These are phyloP conservation scores for Sparassis latifolia DNA, from an alignment of 1,284 basidiomycete species.

Conservation along the genomic window DNA sequence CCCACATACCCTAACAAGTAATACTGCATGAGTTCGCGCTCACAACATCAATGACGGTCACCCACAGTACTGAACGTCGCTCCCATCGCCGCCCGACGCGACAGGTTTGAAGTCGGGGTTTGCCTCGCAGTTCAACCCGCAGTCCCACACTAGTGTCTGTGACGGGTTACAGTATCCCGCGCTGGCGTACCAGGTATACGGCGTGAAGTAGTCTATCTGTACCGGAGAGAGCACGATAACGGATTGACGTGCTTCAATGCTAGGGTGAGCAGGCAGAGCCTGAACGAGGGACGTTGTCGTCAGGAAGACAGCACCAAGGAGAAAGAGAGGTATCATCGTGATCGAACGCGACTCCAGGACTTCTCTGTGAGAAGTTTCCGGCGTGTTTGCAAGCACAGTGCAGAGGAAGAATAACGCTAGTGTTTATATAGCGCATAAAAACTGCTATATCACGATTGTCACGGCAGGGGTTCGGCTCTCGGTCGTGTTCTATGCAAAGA, in stretches of 20 bases:
- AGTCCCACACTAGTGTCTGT: conserved; percentile 45
- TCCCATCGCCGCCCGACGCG: conserved; percentile 56
- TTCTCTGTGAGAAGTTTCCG: no score
- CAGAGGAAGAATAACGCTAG: no score
- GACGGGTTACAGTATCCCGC: conserved; percentile 46
- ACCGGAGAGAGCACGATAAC: conserved; percentile 26
- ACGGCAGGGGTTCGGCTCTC: no score
- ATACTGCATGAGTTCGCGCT: not conserved
- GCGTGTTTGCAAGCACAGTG: no score
- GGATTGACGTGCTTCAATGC: conserved; percentile 2
- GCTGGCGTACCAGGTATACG: conserved; percentile 50
- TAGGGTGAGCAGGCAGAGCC: conserved; percentile 3
- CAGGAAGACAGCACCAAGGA: conserved; percentile 4
- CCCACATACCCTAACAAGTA: conserved; percentile 36
- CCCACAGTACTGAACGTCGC: conserved; percentile 41
- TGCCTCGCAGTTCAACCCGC: conserved; percentile 46
- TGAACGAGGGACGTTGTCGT: not conserved
- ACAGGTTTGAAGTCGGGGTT: conserved; percentile 48
- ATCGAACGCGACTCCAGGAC: no score
- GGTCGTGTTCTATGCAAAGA: no score
- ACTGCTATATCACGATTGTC: no score
- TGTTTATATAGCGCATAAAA: no score
- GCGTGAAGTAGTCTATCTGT: conserved; percentile 41
- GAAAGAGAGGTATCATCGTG: not conserved
- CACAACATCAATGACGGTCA: not conserved